Base-by-base conservation (phyloP, 2,329 filamentous ascomycete genomes). In the Exophiala spinifera region DNA sequence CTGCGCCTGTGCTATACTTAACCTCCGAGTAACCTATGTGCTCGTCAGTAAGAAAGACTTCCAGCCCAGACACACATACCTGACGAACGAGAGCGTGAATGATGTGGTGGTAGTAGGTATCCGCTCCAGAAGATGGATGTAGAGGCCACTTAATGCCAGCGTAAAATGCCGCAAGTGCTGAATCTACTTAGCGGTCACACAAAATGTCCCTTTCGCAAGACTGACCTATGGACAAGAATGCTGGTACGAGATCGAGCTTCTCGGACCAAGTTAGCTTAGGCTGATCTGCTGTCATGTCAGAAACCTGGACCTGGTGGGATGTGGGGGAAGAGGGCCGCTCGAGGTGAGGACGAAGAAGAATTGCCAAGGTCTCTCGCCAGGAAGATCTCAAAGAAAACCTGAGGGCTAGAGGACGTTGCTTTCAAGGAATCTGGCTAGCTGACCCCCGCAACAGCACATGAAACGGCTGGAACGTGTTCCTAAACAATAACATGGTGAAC, bases 231-330 rank as follows among this genome's bases (percentile, higher is more conserved):
- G 65, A 65, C 21, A 57, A 55, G 15, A 70, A 49, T 6, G 69
- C 69, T 67, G 60, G 71, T 67, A 53, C 7, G 25, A 70, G 61
- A 53, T 70, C 68, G 34, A 70, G 61, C 51, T 67, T 69, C 57
- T 69, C 65, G 15, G 46, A 25, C 14, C 65, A 44, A 7, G 68
- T 64, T 53, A 71, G 63, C 37, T 60, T 60, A 3, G 39, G 39
- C 10, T 19, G 36, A 23, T 51, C 37, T 25, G 19, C 17, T 21
- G 40, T 23, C 40, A 44, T 44, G n/a, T n/a, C n/a, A n/a, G n/a
- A n/a, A n/a, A n/a, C n/a, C n/a, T n/a, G n/a, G n/a, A n/a, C n/a
- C n/a, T n/a, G n/a, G n/a, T n/a, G n/a, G n/a, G n/a, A n/a, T n/a
- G n/a, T n/a, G n/a, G n/a, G n/a, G n/a, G n/a, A n/a, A n/a, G n/a